phyloP scores from a whole-genome alignment of 495 filamentous ascomycete genomes.

The Penicillium parvum region DNA sequence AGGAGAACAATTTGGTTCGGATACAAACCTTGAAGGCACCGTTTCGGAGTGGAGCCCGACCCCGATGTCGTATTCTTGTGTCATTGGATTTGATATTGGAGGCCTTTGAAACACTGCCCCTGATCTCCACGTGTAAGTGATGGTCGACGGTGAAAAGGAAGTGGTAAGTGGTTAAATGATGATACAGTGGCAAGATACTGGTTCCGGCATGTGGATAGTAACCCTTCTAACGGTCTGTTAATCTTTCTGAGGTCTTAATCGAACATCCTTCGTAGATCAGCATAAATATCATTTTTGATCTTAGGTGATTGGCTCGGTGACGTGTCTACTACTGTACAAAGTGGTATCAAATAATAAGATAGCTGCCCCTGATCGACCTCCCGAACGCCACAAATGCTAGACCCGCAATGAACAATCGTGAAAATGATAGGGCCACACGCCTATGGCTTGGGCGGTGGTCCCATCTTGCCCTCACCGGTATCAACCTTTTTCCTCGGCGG shows the following conservation, averaged over 20 bases:
- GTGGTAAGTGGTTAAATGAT: no score
- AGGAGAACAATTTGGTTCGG: constrained; percentile 10
- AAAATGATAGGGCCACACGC: constrained; percentile 6
- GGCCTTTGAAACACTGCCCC: no score
- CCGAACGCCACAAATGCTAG: constrained; percentile 21
- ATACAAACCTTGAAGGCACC: background rate
- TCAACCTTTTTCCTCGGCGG: constrained; percentile 44
- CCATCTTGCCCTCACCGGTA: constrained; percentile 44
- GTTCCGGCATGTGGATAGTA: no score
- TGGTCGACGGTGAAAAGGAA: no score
- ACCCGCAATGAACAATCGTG: constrained; percentile 8
- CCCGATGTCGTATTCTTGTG: background rate
- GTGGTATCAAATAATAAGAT: constrained; percentile 20
- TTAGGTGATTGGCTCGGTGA: background rate
- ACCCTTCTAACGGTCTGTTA: no score
- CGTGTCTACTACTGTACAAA: constrained; percentile 16
- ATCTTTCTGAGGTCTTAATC: no score
- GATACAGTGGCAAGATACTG: no score
- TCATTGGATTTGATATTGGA: no score
- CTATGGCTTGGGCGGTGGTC: constrained; percentile 32
- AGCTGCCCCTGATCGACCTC: constrained; percentile 5
- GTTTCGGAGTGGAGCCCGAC: background rate
- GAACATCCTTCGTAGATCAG: no score
- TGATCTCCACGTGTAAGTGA: no score
- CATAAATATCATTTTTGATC: background rate